Percentiles rank a stretch among this genome's conserved stretches.
These are phyloP conservation scores for Lichtheimia ramosa DNA, from an alignment of 371 early-diverging fungal genomes.

Conservation along the genomic window DNA sequence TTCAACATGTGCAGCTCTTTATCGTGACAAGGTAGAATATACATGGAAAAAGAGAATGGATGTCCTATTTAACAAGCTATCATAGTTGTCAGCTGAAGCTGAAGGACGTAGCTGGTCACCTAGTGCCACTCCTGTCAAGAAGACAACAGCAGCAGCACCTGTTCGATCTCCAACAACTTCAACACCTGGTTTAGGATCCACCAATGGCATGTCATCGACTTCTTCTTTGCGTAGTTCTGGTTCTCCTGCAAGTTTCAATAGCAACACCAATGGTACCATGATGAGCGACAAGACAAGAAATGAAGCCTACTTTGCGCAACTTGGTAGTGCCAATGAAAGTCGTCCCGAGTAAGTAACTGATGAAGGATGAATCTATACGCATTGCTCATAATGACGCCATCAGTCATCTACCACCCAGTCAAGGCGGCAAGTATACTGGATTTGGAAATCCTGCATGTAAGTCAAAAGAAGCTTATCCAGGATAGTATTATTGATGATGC, in stretches of 20 bases:
- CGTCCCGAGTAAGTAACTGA: slow-evolving; percentile 49
- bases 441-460: slow-evolving; percentile 78
- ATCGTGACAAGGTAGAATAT: slow-evolving; percentile 81
- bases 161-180: slow-evolving; percentile 27
- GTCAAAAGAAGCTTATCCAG: neutral
- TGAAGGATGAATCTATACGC: neutral
- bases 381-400: slow-evolving; percentile 7
- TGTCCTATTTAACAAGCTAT: neutral
- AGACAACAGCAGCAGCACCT: slow-evolving; percentile 17
- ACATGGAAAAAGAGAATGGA: neutral
- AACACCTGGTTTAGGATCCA: slow-evolving; percentile 14
- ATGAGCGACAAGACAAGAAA: slow-evolving; percentile 56
- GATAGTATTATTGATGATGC: neutral
- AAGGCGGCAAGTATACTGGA: slow-evolving; percentile 91
- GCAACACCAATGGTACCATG: slow-evolving; percentile 6
- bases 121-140: slow-evolving; percentile 24
- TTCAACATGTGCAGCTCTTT: slow-evolving; percentile 82
- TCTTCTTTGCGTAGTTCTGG: slow-evolving; percentile 8
- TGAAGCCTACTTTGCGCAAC: slow-evolving; percentile 69
- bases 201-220: slow-evolving; percentile 20
- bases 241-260: slow-evolving; percentile 16
- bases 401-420: slow-evolving; percentile 81
- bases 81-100: slow-evolving; percentile 69
- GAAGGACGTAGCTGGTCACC: slow-evolving; percentile 75
- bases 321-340: slow-evolving; percentile 57